Base-by-base conservation (phyloP, 805 yeast genomes). In the Danielia oregonensis region DNA sequence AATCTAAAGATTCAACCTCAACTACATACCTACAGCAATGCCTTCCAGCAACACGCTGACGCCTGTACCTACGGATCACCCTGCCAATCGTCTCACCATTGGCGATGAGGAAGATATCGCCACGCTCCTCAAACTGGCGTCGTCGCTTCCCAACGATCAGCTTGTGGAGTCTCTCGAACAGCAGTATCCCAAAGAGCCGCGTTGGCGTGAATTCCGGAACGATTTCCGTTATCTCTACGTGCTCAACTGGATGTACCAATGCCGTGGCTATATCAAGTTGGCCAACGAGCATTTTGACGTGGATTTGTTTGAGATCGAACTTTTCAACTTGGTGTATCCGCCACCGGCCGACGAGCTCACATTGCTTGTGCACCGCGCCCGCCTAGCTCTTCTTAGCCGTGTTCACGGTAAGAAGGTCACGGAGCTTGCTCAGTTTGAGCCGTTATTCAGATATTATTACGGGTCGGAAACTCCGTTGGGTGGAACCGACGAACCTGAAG, bases 231-330 rank as follows among this genome's bases (percentile, higher is more conserved):
- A 55, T 36, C 30, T 55, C 26, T 54, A 47, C 28, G 59, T 54
- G n/a, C 31, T 76, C 9, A 76, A 78, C 52, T 79, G 86, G 86
- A 52, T 79, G 17, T 68, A 68, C 41, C 61, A 68, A 30, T 70
- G 73, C 52, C 70, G 79, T 35, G 78, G 76, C 16, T 64, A 67
- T 31, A 52, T 79, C 23, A 74, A 66, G 44, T 52, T 80, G 35
- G 60, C 62, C 9, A 59, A 64, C 5, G 84, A 78, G 35, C 63
- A 64, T 9, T 75, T 79, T 44, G 82, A 79, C 46, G 70, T 72
- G 6, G 81, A 78, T 38, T 59, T 72, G 13, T 69, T 79, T 40
- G 87, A 80, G 48, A 78, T 78, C 46, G 87, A 80, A 44, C 57
- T 80, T 10, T 59, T 78, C 25, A 48, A 57, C 37, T 48, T 59